phyloP scores from a whole-genome alignment of 768 basidiomycete species.

The Kwoniella dendrophila region DNA sequence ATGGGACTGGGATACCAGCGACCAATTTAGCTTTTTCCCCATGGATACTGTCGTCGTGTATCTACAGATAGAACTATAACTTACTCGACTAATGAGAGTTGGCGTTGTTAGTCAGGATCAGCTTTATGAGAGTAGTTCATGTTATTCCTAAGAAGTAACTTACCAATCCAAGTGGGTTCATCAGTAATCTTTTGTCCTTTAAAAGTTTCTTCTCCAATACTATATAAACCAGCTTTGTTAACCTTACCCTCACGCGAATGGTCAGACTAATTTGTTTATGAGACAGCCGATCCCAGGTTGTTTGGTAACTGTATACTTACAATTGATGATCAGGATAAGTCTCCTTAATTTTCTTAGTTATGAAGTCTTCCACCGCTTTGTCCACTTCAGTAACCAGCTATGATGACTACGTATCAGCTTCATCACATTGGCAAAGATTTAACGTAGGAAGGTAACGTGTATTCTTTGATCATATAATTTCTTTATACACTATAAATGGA shows the following conservation, averaged over 20 bases:
- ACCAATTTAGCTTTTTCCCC: background rate
- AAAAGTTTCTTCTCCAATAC: conserved; percentile 93
- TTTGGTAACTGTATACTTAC: conserved; percentile 60
- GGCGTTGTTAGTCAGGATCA: conserved; percentile 10
- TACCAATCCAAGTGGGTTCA: conserved; percentile 91
- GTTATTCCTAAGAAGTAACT: conserved; percentile 57
- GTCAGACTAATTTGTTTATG: background rate
- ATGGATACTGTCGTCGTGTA: background rate
- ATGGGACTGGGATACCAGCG: conserved; percentile 35
- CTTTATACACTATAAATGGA: background rate
- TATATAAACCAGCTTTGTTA: conserved; percentile 47
- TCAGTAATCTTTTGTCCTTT: conserved; percentile 69
- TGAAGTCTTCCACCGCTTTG: conserved; percentile 82
- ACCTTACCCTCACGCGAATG: background rate
- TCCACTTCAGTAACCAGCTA: conserved; percentile 90
- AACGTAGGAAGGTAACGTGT: background rate
- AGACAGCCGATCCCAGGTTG: background rate
- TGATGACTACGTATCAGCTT: too few species aligned
- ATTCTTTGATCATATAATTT: background rate
- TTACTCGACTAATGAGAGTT: conserved; percentile 21
- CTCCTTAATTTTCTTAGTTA: conserved; percentile 67
- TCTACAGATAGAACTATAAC: background rate
- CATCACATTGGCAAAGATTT: too few species aligned
- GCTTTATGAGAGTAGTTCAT: background rate
- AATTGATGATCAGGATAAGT: conserved; percentile 79